phyloP scores from a whole-genome alignment of 75 land plant species.

The Selaginella moellendorffii region DNA sequence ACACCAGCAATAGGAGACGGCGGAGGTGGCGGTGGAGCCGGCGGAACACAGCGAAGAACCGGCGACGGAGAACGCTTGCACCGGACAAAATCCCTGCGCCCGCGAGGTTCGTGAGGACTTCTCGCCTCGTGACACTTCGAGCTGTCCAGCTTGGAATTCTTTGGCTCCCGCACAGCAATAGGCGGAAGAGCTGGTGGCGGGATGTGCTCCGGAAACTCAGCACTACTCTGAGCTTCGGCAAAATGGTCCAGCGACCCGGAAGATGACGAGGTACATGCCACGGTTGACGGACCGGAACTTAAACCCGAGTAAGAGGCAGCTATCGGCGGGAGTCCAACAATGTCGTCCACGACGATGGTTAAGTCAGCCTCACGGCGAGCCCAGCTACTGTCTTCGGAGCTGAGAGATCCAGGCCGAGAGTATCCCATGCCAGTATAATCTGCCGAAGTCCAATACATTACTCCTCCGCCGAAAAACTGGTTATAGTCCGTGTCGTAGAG shows the following conservation, averaged over 20 bases:
- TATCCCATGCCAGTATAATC: conserved; percentile 64
- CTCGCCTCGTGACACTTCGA: conserved; percentile 36
- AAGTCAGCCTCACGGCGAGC: conserved; percentile 91
- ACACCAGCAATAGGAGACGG: conserved; percentile 81
- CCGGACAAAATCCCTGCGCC: conserved; percentile 40
- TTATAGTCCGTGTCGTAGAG: conserved; percentile 48
- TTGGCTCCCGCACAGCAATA: conserved; percentile 48
- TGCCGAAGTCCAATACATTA: conserved; percentile 93
- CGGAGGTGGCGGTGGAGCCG: conserved; percentile 82
- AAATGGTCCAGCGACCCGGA: conserved; percentile 36
- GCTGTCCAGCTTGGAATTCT: conserved; percentile 43
- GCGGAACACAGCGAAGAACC: conserved; percentile 82
- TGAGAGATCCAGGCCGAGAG: conserved; percentile 89
- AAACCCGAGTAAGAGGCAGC: conserved; percentile 39
- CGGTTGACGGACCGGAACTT: conserved; percentile 28
- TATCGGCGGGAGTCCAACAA: conserved; percentile 45
- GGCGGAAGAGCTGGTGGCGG: conserved; percentile 60
- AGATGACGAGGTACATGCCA: conserved; percentile 26
- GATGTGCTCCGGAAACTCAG: conserved; percentile 29
- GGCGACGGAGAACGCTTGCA: conserved; percentile 87
- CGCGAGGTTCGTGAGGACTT: conserved; percentile 62
- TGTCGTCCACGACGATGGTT: conserved; percentile 72
- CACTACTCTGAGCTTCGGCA: conserved; percentile 14
- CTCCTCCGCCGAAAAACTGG: conserved; percentile 90
- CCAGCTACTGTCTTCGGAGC: conserved; percentile 97